phyloP scores from a whole-genome alignment of 2,329 filamentous ascomycete species.

The Penicillium sp. region DNA sequence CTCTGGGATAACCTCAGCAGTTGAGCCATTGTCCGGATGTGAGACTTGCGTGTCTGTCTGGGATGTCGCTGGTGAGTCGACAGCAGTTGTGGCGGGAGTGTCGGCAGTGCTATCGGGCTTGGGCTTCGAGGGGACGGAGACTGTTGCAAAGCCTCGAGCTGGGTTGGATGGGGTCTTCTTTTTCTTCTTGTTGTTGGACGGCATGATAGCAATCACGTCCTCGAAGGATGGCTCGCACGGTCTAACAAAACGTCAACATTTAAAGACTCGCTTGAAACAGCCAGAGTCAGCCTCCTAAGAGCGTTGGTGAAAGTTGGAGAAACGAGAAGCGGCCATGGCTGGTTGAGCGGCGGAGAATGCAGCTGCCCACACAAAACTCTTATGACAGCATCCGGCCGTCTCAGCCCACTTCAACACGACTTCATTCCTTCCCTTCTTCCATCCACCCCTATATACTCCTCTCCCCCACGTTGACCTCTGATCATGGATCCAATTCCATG shows the following conservation, averaged over 20 bases:
- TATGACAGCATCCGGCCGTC: conserved; percentile 34
- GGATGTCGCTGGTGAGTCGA: conserved; percentile 26
- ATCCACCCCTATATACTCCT: conserved; percentile 25
- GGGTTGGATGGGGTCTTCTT: conserved; percentile 85
- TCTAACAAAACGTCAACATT: no score
- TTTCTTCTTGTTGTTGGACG: conserved; percentile 72
- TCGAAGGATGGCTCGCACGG: not conserved
- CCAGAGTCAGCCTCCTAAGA: conserved; percentile 2
- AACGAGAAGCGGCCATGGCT: conserved; percentile 12
- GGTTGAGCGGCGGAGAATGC: conserved; percentile 19
- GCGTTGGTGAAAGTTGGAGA: conserved; percentile 11
- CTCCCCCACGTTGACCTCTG: conserved; percentile 24
- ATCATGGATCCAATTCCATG: conserved; percentile 42
- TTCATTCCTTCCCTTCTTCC: conserved; percentile 10
- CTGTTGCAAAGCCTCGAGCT: conserved; percentile 87
- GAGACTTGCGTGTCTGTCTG: conserved; percentile 26
- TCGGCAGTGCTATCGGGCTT: conserved; percentile 45
- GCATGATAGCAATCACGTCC: conserved; percentile 49
- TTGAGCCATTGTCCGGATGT: conserved; percentile 14
- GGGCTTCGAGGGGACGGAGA: conserved; percentile 78
- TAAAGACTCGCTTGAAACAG: not conserved
- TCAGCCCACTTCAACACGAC: conserved; percentile 20
- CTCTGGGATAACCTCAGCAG: conserved; percentile 10
- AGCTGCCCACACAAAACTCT: conserved; percentile 34
- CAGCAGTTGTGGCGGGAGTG: conserved; percentile 24